Percentiles rank a stretch among this genome's conserved stretches.
Conservation (phyloP, 148 eudicot genomes). For the Rheum nobile region DNA sequence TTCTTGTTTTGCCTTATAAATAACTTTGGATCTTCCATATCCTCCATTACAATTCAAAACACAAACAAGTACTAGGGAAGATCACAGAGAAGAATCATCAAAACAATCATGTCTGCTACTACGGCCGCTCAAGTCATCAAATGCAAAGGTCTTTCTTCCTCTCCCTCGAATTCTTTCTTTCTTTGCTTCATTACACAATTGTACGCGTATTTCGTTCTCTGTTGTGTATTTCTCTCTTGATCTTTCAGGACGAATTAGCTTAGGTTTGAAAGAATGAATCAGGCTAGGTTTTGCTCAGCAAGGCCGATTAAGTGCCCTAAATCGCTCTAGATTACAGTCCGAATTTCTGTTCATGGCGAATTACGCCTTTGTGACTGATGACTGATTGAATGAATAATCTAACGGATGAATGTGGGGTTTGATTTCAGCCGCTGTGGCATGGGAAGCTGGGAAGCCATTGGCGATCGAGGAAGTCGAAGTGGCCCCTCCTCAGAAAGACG, state of each 20-base stretch:
- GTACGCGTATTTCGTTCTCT: no score
- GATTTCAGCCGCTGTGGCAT: no score
- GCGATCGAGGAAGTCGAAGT: neutral
- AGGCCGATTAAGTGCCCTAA: no score
- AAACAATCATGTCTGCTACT: neutral
- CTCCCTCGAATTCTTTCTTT: no score
- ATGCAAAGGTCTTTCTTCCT: slow-evolving; percentile 3
- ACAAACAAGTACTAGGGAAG: neutral
- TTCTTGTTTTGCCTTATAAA: neutral
- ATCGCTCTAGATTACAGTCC: neutral
- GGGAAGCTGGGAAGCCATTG: slow-evolving; percentile 7
- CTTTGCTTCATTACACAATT: no score
- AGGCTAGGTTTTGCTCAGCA: no score
- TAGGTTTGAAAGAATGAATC: no score
- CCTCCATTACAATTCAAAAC: neutral
- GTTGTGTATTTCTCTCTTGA: no score
- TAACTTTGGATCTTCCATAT: neutral
- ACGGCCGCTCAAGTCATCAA: slow-evolving; percentile 6
- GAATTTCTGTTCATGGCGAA: neutral
- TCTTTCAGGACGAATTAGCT: no score
- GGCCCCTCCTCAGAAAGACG: slow-evolving; percentile 5
- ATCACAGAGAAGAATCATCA: neutral
- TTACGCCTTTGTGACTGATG: neutral
- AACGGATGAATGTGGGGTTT: no score
- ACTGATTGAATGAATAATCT: no score